Base-by-base conservation (phyloP, 306 rosid genomes). In the Glycine latifolia region DNA sequence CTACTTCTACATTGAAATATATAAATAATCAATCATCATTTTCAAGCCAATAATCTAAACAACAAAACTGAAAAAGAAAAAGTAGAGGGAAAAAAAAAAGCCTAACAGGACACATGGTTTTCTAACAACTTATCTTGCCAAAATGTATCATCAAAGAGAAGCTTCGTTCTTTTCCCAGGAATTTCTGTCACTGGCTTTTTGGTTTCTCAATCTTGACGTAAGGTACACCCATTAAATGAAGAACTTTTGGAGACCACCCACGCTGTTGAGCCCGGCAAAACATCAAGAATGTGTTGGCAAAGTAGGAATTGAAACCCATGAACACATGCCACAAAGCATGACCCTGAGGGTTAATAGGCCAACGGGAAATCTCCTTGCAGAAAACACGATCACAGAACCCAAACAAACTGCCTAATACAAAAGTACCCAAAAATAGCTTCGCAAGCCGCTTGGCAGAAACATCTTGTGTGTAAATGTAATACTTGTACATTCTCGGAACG, bases 261-360 rank as follows among this genome's bases (percentile, higher is more conserved):
- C 89, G 88, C 83, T 93, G 97, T 75, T 93, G 88, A 81, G 97
- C 97, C 61, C 94, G 94, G 81, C 97, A 93, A 85, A 91, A 93
- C 97, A 93, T 93, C 83, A 93, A 70, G 89, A 93, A 91, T 55
- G 97, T 88, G 89, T 93, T 93, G 69, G 94, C 97, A 62, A 86
- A 87, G 89, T 93, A 93, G 75, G 91, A 87, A 88, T 84, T 91
- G 76, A 91, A 89, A 78, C 94, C 96, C 94, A 93, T 93, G 88
- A 90, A 91, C 53, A 90, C 78, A 82, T 93, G 97, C 97, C 97
- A 93, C 86, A 86, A 65, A 69, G 97, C 97, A 83, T 93, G 97
- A 39, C 97, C 97, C 79, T 93, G 96, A 15, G 96, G 97, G 69
- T 93, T 93, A 73, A 93, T 35, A 5, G 80, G 87, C 92, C 90